Base-by-base conservation (phyloP, 768 basidiomycete species). In the Trametes sanguinea region DNA sequence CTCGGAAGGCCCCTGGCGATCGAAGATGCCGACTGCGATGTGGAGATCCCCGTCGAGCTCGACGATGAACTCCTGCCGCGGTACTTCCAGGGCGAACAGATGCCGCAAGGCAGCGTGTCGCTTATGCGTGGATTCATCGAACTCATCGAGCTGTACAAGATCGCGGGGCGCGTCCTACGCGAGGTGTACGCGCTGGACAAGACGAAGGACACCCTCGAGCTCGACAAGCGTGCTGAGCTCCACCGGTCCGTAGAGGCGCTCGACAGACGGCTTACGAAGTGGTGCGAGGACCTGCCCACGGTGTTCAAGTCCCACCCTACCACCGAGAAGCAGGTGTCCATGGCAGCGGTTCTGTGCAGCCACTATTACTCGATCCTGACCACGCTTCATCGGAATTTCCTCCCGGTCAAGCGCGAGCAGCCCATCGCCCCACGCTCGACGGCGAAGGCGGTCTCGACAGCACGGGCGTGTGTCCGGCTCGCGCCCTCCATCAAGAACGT, bases 11-110 rank as follows among this genome's bases (percentile, higher is more conserved):
- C 94, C 2, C 83, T 95, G 57, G 94, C 92, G 30, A 81, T 94
- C 64, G 92, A 94, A 67, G 94, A 96, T 74, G 80, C 86, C 10
- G 94, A 96, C 72, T 94, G 94, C 68, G 94, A 96, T 70, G 90
- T 92, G 35, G 92, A 95, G 71, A 77, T 88, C 54, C 94, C 94
- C 4, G 82, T 88, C 40, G 87, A 90, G 60, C 80, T 94, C 42
- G 94, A 95, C 68, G 94, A 96, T 71, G 90, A 90, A 52, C 72
- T 82, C 64, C 75, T 95, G 3, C 79, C 83, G 7, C 85, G 89
- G 66, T 92, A 88, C 72, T 90, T 87, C 72, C 80, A 78, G 32
- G 89, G 89, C 16, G 85, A 82, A 14, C 77, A 80, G 22, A 77
- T 87, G 72, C 69, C 79, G 29, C 83, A 81, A 67, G 78, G 78